phyloP scores from a whole-genome alignment of 495 filamentous ascomycete genomes.

The Penicillium argentinense region DNA sequence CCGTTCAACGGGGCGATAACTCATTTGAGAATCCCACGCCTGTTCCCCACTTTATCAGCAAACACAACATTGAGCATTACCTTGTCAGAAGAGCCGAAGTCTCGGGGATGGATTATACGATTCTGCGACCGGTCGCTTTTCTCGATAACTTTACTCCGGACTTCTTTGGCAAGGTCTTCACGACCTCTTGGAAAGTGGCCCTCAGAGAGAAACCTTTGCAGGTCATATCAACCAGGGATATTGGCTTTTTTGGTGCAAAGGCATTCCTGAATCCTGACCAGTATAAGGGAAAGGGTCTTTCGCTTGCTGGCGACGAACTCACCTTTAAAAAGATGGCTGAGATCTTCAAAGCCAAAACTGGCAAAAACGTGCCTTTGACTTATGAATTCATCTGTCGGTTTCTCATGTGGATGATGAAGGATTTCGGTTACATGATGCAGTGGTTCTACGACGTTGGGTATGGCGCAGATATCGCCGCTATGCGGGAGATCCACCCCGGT shows the following conservation, averaged over 20 bases:
- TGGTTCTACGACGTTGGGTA: conserved; percentile 64
- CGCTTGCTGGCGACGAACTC: conserved; percentile 59
- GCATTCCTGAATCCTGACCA: conserved; percentile 50
- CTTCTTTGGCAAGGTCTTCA: conserved; percentile 58
- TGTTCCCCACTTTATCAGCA: conserved; percentile 60
- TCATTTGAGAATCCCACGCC: conserved; percentile 54
- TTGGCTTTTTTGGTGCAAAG: conserved; percentile 61
- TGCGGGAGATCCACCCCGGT: conserved; percentile 14
- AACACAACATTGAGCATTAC: conserved; percentile 63
- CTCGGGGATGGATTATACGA: conserved; percentile 54
- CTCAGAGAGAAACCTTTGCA: conserved; percentile 54
- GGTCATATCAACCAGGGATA: conserved; percentile 56
- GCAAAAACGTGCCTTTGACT: conserved; percentile 47
- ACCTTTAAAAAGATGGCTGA: conserved; percentile 46
- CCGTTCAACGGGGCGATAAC: conserved; percentile 62
- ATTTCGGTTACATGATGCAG: conserved; percentile 58
- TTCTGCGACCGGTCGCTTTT: conserved; percentile 62
- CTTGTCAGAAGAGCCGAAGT: conserved; percentile 39
- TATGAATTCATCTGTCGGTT: conserved; percentile 40
- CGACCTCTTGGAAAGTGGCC: conserved; percentile 45
- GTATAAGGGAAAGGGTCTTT: conserved; percentile 44
- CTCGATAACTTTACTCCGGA: conserved; percentile 62
- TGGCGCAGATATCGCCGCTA: conserved; percentile 52
- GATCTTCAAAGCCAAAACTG: conserved; percentile 48
- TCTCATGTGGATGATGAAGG: conserved; percentile 46